Conservation (phyloP, 2,329 filamentous ascomycete species). For the Neurospora sp. region DNA sequence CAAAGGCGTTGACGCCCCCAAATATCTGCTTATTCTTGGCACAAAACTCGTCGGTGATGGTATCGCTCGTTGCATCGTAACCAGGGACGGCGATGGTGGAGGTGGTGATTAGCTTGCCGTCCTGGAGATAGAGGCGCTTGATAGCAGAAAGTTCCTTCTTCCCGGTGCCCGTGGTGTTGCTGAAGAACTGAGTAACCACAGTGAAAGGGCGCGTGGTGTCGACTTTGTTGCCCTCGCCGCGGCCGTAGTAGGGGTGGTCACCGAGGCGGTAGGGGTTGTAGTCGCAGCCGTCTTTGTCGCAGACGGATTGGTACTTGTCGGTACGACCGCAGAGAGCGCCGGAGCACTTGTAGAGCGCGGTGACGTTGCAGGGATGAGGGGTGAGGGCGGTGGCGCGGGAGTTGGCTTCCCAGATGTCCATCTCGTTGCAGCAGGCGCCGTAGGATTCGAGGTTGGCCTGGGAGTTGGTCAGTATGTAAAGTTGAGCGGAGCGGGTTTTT, state of each 20-base stretch:
- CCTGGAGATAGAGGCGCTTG: slow-evolving; percentile 38
- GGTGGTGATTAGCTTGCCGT: slow-evolving; percentile 34
- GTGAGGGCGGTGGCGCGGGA: slow-evolving; percentile 33
- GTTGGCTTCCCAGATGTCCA: slow-evolving; percentile 49
- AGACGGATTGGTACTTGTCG: slow-evolving; percentile 14
- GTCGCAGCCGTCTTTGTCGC: slow-evolving; percentile 25
- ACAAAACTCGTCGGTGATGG: slow-evolving; percentile 28
- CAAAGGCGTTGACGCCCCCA: slow-evolving; percentile 33
- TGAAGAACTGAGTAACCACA: slow-evolving; percentile 37
- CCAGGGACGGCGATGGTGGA: slow-evolving; percentile 14
- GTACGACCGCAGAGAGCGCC: slow-evolving; percentile 31
- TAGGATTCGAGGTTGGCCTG: slow-evolving; percentile 21
- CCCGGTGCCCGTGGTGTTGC: slow-evolving; percentile 23
- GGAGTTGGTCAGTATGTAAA: slow-evolving; percentile 21
- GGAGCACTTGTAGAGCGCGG: slow-evolving; percentile 33
- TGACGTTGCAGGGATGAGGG: slow-evolving; percentile 38
- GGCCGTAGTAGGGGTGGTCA: slow-evolving; percentile 20
- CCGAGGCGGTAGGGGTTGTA: slow-evolving; percentile 26
- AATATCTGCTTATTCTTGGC: slow-evolving; percentile 19
- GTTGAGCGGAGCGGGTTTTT: no score
- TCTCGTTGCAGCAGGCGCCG: slow-evolving; percentile 44
- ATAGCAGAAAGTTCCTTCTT: slow-evolving; percentile 23
- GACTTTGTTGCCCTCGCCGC: slow-evolving; percentile 24
- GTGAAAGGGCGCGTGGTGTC: slow-evolving; percentile 32
- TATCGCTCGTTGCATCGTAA: not conserved